Base-by-base conservation (phyloP, 495 filamentous ascomycete genomes). In the Evansstolkia leycettana region DNA sequence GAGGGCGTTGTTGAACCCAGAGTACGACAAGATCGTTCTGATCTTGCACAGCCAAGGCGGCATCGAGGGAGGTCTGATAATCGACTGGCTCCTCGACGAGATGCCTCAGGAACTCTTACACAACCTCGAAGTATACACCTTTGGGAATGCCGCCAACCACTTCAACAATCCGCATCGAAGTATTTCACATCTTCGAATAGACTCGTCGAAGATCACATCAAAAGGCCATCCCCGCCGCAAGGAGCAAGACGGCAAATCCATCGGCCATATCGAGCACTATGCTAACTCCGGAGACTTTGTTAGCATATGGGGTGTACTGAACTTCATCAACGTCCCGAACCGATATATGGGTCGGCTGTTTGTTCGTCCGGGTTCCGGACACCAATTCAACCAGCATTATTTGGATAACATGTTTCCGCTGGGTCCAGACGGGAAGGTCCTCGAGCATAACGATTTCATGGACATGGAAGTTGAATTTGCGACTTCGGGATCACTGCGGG, bases 211-310 rank as follows among this genome's bases (percentile, higher is more conserved):
- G 20, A 23, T 9, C 4, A 23, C 20, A 9, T 25, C 10, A 14
- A 31, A 28, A 7, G 17, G 5, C 9, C 30, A 30, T 18, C 6
- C 27, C 25, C 15, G 13, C 20, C 32, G 9, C 5, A 15, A 28
- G 8, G 24, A 34, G 16, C 28, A 36, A 6, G 31, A 29, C 16
- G 33, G 36, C 5, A 29, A 72, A 26, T 20, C 58, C 12, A 75
- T 90, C 33, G 59, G 70, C 1, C 67, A 89, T 37, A 82, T 93
- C 24, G 86, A 94, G 52, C 86, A 94, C 53, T 94, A 92, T 52
- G 79, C 75, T 11, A 84, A 89, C 50, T 67, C 70, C 8, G 63
- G 62, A 11, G 86, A 94, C 46, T 80, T 85, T 41, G 84, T 93
- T 0, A 70, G 82, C 1, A 52, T 74, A 2, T 83, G 79, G 64